Conservation (phyloP, 106 monocot species). For the Vanilla planifolia region DNA sequence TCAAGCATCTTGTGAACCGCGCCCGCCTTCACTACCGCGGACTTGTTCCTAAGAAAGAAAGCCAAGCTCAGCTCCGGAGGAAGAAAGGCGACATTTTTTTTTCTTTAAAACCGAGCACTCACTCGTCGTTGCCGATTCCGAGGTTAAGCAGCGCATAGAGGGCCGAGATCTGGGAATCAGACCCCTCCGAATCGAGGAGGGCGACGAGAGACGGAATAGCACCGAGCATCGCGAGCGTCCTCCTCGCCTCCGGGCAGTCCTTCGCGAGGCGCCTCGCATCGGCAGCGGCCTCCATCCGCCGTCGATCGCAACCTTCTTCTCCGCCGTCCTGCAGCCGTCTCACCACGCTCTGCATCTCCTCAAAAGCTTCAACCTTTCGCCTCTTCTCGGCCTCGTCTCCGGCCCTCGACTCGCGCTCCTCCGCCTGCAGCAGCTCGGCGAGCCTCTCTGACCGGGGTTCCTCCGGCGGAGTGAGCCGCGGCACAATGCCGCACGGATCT, state of each 20-base stretch:
- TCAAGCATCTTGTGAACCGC: constrained; percentile 67
- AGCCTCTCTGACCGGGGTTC: background rate
- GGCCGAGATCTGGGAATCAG: constrained; percentile 26
- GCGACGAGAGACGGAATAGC: constrained; percentile 60
- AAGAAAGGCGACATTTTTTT: too few species aligned
- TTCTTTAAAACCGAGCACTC: background rate
- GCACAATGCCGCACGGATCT: background rate
- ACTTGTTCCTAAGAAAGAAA: constrained; percentile 61
- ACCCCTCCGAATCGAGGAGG: constrained; percentile 34
- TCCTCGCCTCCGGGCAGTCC: constrained; percentile 47
- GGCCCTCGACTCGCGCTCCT: background rate
- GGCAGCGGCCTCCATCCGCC: background rate
- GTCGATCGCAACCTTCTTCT: background rate
- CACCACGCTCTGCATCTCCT: constrained; percentile 45
- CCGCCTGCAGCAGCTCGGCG: background rate
- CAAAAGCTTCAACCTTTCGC: constrained; percentile 5
- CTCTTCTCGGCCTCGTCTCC: background rate
- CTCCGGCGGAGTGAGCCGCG: background rate
- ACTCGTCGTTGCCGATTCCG: constrained; percentile 71
- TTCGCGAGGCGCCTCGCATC: constrained; percentile 55
- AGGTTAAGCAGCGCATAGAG: constrained; percentile 91
- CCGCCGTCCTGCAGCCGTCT: constrained; percentile 12
- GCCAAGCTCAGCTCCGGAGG: background rate
- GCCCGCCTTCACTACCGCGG: constrained; percentile 67
- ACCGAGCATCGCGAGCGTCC: constrained; percentile 69